Conservation (phyloP, 2,329 filamentous ascomycete species). For the Dactylellina leptospora region DNA sequence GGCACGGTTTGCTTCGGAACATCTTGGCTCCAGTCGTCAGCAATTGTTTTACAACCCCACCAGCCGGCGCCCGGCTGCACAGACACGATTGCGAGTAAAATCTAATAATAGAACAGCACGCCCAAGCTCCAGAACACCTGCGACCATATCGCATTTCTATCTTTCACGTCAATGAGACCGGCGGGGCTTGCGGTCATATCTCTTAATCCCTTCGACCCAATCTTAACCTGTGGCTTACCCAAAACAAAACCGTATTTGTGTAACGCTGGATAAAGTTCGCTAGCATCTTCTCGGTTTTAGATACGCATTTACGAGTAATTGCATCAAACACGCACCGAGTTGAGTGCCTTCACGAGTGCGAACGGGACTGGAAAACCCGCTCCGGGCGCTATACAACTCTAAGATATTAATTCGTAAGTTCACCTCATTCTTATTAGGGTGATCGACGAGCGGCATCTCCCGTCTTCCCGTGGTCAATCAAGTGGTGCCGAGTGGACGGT, state of each 20-base stretch:
- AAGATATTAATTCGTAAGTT: too few relatives aligned
- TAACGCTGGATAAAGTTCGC: not conserved
- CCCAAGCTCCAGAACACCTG: not conserved
- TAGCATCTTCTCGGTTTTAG: not conserved
- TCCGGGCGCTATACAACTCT: too few relatives aligned
- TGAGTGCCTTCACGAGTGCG: too few relatives aligned
- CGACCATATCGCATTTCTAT: not conserved
- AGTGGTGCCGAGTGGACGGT: not conserved
- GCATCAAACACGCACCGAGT: too few relatives aligned
- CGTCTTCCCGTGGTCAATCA: not conserved
- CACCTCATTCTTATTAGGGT: too few relatives aligned
- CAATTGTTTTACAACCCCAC: not conserved
- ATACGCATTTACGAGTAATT: too few relatives aligned
- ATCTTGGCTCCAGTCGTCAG: not conserved
- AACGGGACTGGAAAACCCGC: too few relatives aligned
- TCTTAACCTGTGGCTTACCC: slow-evolving; percentile 5
- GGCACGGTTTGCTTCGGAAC: not conserved
- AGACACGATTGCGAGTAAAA: not conserved
- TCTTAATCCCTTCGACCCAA: not conserved
- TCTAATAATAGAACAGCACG: slow-evolving; percentile 9
- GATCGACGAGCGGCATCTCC: slow-evolving; percentile 3
- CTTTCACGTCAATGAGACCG: not conserved
- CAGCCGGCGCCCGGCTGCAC: not conserved
- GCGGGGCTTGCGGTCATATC: not conserved
- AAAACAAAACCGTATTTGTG: not conserved